Evolutionary conservation across 2,329 filamentous ascomycete species (phyloP), one percentile per base, ranked within the genome.

Genomic region (Apiospora malaysiana): DNA sequence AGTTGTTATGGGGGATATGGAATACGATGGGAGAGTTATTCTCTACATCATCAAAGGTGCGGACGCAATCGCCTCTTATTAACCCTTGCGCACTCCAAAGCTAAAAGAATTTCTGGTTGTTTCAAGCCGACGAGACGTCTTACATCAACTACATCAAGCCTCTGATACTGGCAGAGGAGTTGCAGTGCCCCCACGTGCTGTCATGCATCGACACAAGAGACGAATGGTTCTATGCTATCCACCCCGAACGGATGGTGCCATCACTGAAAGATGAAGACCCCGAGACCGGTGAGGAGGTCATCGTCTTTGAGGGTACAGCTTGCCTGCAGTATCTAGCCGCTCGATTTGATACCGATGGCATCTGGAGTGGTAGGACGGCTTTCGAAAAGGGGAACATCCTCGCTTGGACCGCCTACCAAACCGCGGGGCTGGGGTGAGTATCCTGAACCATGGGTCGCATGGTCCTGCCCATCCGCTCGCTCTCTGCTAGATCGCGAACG

Each of bases 141-240:
- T 81, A 79, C 73, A 81, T 82, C 71, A 83, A 83, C 70, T 82
- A 80, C 73, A 81, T 83, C 68, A 83, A 83, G 68, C 78, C 79
- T 1, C 71, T 83, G 0, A 82, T 83, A 4, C 72, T 83, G 4
- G 80, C 78, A 21, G 73, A 78, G 70, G 80, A 82, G 73, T 75
- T 83, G 0, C 9, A 76, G 10, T 68, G 79, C 25, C 75, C 76
- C 3, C 74, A 82, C 70, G 70, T 78, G 8, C 51, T 81, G n/a
- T 78, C 78, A 1, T 73, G 81, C 27, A 79, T 83, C 66, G 78
- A 81, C 68, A 82, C 80, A 12, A 77, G 73, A 21, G 65, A 70
- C 12, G 71, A 81, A 47, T 81, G 79, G 80, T 80, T 72, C 70
- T 77, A 77, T 67, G 68, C 69, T 2, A 74, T 82, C 2, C 81